Evolutionary conservation across 2,329 filamentous ascomycete species (phyloP).

Genomic region (Ceratocystis diversiconidia): DNA sequence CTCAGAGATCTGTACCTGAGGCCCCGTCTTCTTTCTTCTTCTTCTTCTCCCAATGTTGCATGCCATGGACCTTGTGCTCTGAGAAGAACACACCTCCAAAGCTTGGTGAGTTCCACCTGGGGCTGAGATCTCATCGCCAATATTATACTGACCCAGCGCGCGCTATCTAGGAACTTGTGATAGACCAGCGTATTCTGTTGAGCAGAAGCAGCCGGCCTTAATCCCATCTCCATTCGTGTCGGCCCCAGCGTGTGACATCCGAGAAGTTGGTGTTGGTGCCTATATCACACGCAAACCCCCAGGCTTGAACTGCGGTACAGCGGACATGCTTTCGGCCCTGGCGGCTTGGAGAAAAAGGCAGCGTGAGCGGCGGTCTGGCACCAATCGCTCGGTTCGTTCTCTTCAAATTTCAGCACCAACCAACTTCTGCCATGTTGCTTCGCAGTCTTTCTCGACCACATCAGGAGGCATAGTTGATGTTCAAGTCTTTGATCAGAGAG

Average conservation of each 20-base stretch:
- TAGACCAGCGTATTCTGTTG: conserved; percentile 3
- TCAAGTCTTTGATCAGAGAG: conserved; percentile 12
- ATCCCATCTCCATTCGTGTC: conserved; percentile 19
- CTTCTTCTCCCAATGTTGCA: conserved; percentile 8
- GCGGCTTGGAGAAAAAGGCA: conserved; percentile 26
- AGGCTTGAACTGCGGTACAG: conserved; percentile 20
- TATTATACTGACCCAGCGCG: neutral
- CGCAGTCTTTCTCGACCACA: conserved; percentile 15
- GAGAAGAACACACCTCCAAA: neutral
- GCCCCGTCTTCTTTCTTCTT: neutral
- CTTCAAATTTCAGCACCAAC: conserved; percentile 44
- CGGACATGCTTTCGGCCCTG: conserved; percentile 23
- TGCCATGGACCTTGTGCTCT: conserved; percentile 6
- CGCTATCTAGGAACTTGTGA: neutral
- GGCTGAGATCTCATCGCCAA: too few relatives aligned
- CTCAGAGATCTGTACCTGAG: neutral
- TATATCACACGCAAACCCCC: conserved; percentile 22
- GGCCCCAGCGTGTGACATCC: conserved; percentile 23
- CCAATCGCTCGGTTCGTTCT: conserved; percentile 27
- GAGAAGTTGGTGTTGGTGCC: conserved; percentile 25
- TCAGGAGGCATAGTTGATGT: neutral
- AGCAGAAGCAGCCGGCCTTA: conserved; percentile 8
- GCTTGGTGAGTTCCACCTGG: neutral
- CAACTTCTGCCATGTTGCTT: conserved; percentile 39
- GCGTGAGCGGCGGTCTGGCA: conserved; percentile 7